These are phyloP conservation scores for Pseudonitzschia delicatissima DNA, from an alignment of 108 stramenopile genomes.

Conservation along the genomic window DNA sequence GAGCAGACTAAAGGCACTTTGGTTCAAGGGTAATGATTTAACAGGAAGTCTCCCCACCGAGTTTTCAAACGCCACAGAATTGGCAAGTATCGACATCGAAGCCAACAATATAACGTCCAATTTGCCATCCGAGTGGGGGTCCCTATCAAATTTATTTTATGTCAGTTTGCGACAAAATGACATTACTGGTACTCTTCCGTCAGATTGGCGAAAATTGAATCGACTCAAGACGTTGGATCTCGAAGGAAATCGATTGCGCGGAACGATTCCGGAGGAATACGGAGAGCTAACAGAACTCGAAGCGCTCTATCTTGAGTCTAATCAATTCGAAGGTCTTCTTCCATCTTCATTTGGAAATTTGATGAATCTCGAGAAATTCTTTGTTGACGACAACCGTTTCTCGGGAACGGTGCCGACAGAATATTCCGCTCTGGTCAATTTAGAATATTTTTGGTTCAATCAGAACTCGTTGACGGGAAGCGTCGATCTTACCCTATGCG, in stretches of 20 bases:
- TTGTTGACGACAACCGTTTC: background rate
- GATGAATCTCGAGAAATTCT: constrained; percentile 20
- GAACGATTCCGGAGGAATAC: constrained; percentile 41
- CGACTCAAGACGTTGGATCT: constrained; percentile 9
- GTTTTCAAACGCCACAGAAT: background rate
- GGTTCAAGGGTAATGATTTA: constrained; percentile 1
- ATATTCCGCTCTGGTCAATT: background rate
- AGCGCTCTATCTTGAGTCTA: constrained; percentile 10
- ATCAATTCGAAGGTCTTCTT: constrained; percentile 29
- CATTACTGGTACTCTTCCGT: constrained; percentile 5
- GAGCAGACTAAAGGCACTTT: background rate
- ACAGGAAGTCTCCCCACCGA: constrained; percentile 9
- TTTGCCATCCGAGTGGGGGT: constrained; percentile 12
- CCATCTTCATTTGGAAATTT: constrained; percentile 41
- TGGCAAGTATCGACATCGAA: constrained; percentile 9
- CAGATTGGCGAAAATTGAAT: background rate
- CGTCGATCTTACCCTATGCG: constrained; percentile 13
- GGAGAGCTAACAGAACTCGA: constrained; percentile 38
- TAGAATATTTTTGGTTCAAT: constrained; percentile 13
- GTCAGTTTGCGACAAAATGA: background rate
- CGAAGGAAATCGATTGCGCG: constrained; percentile 26
- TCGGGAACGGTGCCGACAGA: constrained; percentile 14
- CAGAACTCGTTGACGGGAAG: constrained; percentile 9
- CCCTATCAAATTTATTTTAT: constrained; percentile 6
- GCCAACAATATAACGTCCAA: background rate